A percentile compares a stretch with the other conserved stretches of the same genome.
These are phyloP conservation scores for Solanum stenotomum DNA, from an alignment of 257 asterid species.

Conservation along the genomic window DNA sequence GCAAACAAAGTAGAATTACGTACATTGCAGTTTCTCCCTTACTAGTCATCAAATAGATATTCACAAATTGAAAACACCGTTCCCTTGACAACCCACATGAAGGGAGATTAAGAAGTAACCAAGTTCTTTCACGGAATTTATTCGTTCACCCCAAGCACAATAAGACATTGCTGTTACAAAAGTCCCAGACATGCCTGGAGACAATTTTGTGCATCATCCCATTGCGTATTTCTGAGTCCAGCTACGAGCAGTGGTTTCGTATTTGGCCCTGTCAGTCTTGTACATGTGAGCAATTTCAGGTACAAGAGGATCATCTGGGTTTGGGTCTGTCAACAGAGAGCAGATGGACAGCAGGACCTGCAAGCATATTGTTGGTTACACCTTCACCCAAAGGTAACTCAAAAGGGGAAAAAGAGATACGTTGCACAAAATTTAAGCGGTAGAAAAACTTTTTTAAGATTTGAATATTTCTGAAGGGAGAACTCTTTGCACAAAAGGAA, in stretches of 20 bases:
- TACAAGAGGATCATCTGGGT: conserved; percentile 79
- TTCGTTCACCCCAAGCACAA: conserved; percentile 21
- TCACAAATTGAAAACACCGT: conserved; percentile 25
- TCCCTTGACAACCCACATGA: conserved; percentile 9
- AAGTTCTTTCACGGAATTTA: conserved; percentile 1
- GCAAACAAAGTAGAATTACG: conserved; percentile 5
- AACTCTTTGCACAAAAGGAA: not conserved
- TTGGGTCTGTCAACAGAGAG: conserved; percentile 78
- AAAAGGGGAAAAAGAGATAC: not conserved
- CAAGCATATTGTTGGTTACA: not conserved
- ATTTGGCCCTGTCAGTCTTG: conserved; percentile 65
- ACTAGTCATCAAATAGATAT: conserved; percentile 23
- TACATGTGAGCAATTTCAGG: conserved; percentile 89
- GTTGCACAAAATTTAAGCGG: not conserved
- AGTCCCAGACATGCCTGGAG: conserved; percentile 7
- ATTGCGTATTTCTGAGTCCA: conserved; percentile 86
- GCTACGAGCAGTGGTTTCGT: conserved; percentile 80
- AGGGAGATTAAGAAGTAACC: not conserved
- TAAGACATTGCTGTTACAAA: conserved; percentile 8
- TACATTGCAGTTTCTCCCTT: conserved; percentile 14
- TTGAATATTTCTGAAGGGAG: not conserved
- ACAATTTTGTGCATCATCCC: conserved; percentile 31
- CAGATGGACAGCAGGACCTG: conserved; percentile 76
- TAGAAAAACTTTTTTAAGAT: not conserved
- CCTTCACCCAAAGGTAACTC: not conserved